A percentile compares a stretch with the other conserved stretches of the same genome.
Conservation (phyloP, 805 yeast genomes). For the Dipodascopsis tothii region DNA sequence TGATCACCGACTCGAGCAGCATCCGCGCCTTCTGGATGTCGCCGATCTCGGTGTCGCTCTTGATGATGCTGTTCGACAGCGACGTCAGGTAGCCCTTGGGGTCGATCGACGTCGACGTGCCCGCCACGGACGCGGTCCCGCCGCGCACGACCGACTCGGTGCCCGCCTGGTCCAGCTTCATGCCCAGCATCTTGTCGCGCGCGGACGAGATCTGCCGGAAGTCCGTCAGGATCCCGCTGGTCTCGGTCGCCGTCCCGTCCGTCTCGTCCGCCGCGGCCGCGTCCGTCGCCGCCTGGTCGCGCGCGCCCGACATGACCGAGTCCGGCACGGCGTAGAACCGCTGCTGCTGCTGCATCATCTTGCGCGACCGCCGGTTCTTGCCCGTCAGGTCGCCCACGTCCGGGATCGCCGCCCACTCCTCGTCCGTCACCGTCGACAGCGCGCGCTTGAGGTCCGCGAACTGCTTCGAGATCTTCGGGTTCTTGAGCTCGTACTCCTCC, state of each 20-base stretch:
- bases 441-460: slow-evolving; percentile 64
- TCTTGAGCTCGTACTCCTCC: slow-evolving; percentile 25
- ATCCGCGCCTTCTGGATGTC: slow-evolving; percentile 52
- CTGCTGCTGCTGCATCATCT: slow-evolving; percentile 47
- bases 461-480: slow-evolving; percentile 40
- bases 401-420: slow-evolving; percentile 76
- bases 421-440: slow-evolving; percentile 50
- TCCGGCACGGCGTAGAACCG: slow-evolving; percentile 83
- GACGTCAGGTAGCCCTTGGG: slow-evolving; percentile 39
- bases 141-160: slow-evolving; percentile 16
- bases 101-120: slow-evolving; percentile 30
- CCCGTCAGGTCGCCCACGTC: slow-evolving; percentile 84
- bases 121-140: too few species aligned
- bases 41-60: slow-evolving; percentile 36
- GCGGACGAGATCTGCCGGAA: slow-evolving; percentile 55
- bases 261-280: slow-evolving; percentile 30
- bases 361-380: slow-evolving; percentile 63
- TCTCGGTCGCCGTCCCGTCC: slow-evolving; percentile 22
- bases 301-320: slow-evolving; percentile 41
- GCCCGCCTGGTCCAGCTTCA: slow-evolving; percentile 42
- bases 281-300: slow-evolving; percentile 29
- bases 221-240: slow-evolving; percentile 34
- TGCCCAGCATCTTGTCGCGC: slow-evolving; percentile 50
- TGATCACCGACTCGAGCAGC: slow-evolving; percentile 59
- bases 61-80: slow-evolving; percentile 27